Evolutionary conservation across 2,329 filamentous ascomycete genomes (phyloP).

Genomic region (Calonectria leucothoes): DNA sequence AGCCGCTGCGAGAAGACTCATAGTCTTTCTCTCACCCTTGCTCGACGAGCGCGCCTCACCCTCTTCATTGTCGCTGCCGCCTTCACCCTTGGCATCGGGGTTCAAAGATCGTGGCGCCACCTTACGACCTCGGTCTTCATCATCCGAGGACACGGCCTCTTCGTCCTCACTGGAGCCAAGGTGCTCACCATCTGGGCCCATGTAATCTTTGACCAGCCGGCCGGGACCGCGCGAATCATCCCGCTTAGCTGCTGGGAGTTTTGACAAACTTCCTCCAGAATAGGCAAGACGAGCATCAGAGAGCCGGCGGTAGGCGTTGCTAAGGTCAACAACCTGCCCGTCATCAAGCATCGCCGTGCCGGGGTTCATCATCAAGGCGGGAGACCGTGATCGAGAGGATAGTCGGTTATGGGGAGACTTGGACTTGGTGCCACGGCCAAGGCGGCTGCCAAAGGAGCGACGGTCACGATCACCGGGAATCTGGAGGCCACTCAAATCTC

Average conservation of each 20-base stretch:
- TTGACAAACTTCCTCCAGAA: conserved; percentile 72
- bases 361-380: conserved; percentile 44
- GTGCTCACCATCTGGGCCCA: conserved; percentile 74
- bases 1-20: conserved; percentile 77
- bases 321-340: conserved; percentile 73
- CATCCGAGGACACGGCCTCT: conserved; percentile 71
- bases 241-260: conserved; percentile 68
- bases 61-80: conserved; percentile 42
- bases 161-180: conserved; percentile 79
- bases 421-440: conserved; percentile 53
- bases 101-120: conserved; percentile 61
- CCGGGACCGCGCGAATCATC: conserved; percentile 57
- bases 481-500: conserved; percentile 61
- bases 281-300: conserved; percentile 77
- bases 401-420: conserved; percentile 66
- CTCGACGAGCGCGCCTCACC: conserved; percentile 47
- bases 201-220: conserved; percentile 76
- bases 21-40: conserved; percentile 56
- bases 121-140: conserved; percentile 75
- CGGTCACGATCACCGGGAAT: conserved; percentile 60
- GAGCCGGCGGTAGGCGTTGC: conserved; percentile 75
- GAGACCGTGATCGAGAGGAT: conserved; percentile 52
- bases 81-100: conserved; percentile 48
- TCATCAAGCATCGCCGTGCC: conserved; percentile 66
- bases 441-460: conserved; percentile 50